A percentile compares a stretch with the other conserved stretches of the same genome.
Conservation (phyloP, 495 filamentous ascomycete species). For the Bacidia rubella region DNA sequence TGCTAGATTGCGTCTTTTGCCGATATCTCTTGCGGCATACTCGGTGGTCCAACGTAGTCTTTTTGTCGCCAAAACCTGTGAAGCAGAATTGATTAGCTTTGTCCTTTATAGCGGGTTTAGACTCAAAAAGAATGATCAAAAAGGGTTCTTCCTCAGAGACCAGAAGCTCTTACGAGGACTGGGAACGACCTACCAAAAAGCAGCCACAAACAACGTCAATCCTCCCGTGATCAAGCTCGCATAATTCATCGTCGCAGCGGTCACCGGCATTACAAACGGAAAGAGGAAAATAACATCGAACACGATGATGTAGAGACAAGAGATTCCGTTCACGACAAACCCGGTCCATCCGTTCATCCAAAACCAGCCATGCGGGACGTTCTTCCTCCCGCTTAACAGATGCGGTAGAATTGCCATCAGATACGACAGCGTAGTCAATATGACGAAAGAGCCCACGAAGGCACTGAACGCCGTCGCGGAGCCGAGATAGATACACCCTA, state of each 20-base stretch:
- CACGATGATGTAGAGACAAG: slow-evolving; percentile 46
- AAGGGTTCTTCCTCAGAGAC: no score
- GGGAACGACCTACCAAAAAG: slow-evolving; percentile 25
- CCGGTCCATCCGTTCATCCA: slow-evolving; percentile 46
- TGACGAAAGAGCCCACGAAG: slow-evolving; percentile 60
- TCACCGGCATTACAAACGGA: slow-evolving; percentile 46
- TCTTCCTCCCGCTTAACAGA: slow-evolving; percentile 44
- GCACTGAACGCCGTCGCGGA: slow-evolving; percentile 56
- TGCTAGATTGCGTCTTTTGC: neutral
- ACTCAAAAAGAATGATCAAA: no score
- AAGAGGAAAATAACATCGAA: slow-evolving; percentile 67
- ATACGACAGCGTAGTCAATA: slow-evolving; percentile 60
- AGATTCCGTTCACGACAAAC: slow-evolving; percentile 38
- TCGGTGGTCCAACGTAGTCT: neutral
- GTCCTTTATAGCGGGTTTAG: no score
- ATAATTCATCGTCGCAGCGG: slow-evolving; percentile 54
- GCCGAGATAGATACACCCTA: slow-evolving; percentile 60
- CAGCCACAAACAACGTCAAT: slow-evolving; percentile 30
- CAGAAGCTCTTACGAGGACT: no score
- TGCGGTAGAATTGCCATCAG: slow-evolving; percentile 58
- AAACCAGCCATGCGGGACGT: slow-evolving; percentile 56
- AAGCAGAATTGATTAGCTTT: no score
- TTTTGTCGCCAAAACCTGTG: neutral
- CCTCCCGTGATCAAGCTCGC: slow-evolving; percentile 51
- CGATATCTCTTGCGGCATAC: neutral